phyloP scores from a whole-genome alignment of 2,329 filamentous ascomycete species.

The Microdochium bolleyi region DNA sequence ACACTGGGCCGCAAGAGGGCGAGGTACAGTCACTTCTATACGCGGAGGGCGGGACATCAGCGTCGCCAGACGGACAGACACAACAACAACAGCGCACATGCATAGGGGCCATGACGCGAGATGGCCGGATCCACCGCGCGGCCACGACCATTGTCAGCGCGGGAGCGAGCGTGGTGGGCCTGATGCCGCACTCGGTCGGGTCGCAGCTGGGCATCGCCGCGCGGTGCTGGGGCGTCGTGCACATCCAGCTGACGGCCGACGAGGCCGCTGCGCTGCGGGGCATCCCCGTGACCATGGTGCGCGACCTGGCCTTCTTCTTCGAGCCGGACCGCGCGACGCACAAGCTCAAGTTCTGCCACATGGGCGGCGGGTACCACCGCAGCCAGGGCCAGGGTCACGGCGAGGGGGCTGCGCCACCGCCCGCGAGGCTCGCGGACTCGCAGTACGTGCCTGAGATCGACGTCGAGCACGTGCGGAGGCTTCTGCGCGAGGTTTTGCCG shows the following conservation, averaged over 20 bases:
- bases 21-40: background rate
- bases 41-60: background rate
- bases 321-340: constrained; percentile 52
- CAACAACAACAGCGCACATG: constrained; percentile 3
- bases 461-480: constrained; percentile 34
- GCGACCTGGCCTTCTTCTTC: constrained; percentile 58
- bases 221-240: constrained; percentile 44
- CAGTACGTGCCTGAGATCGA: constrained; percentile 45
- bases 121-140: constrained; percentile 16
- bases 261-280: constrained; percentile 46
- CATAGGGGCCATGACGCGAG: constrained; percentile 16
- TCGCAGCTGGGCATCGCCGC: constrained; percentile 44
- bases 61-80: background rate
- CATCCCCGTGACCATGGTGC: constrained; percentile 52
- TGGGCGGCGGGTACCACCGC: constrained; percentile 44
- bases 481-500: constrained; percentile 13
- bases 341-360: constrained; percentile 51
- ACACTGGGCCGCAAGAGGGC: constrained; percentile 20
- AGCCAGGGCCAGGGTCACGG: constrained; percentile 18
- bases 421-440: constrained; percentile 28
- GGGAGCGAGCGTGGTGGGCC: constrained; percentile 37
- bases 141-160: constrained; percentile 40
- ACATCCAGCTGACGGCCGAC: constrained; percentile 45
- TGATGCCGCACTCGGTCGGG: constrained; percentile 39
- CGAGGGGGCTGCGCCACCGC: constrained; percentile 34